Evolutionary conservation across 768 basidiomycete genomes (phyloP), one percentile per base, ranked within the genome.

Genomic region (Tricholomella constricta): DNA sequence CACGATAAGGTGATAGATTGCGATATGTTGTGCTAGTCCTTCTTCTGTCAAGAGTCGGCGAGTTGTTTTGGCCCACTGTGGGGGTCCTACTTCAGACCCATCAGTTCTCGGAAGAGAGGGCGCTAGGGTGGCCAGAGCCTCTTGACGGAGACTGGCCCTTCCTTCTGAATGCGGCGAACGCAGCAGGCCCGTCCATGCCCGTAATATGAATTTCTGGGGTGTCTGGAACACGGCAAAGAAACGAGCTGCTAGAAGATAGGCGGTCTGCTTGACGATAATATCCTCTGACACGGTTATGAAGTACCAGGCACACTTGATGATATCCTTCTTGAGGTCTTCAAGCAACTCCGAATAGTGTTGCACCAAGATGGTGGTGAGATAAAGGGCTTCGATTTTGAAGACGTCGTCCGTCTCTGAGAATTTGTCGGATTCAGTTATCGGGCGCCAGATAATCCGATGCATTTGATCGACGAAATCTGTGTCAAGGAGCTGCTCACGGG

Each of bases 281-380:
- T 98, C 97, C 36, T 96, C 92, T 49, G 77, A 86, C 46, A 63
- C 63, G 6, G 80, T 81, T 59, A 95, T 90, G 61, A 87, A 91
- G 62, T 87, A 82, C 94, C 94, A 98, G 17, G 93, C 91, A 52
- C 89, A 89, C 67, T 89, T 91, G 73, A 98, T 94, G 59, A 98
- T 85, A 54, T 95, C 91, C 67, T 94, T 98, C 69, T 89, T 84
- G 32, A 82, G 83, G 40, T 92, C 88, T 53, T 83, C 84, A 37
- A 97, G 77, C n/a, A 91, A 69, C n/a, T 82, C 73, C 2, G 86
- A 80, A 58, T 92, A 94, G 62, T 88, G 79, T 54, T 95, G 89
- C 4, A 98, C 88, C 55, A 99, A 79, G 29, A 93, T 77, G 0
- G 89, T 93, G 5, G 95, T 94, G 64, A 98, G 74, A 61, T 95